These are phyloP conservation scores for Claviceps cyperi DNA, from an alignment of 2,329 filamentous ascomycete species.

Conservation along the genomic window DNA sequence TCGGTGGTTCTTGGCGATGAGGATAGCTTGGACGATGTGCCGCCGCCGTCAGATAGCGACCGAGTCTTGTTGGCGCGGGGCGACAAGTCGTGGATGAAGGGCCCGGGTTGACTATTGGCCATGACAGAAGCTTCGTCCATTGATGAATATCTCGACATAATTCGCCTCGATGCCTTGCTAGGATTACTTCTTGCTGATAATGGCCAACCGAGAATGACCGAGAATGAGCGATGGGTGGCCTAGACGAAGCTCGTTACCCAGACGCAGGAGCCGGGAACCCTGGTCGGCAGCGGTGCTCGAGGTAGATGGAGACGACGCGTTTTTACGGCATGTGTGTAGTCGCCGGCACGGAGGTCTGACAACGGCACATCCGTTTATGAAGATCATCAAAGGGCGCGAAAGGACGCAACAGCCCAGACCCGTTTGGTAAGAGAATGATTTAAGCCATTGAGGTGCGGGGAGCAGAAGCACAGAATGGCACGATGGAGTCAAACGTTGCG, in stretches of 20 bases:
- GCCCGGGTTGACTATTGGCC: slow-evolving; percentile 12
- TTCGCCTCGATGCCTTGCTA: not conserved
- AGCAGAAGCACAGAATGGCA: not conserved
- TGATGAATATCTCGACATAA: slow-evolving; percentile 2
- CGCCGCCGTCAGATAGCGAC: slow-evolving; percentile 50
- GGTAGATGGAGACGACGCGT: not conserved
- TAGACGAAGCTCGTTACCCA: not conserved
- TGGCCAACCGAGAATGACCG: not conserved
- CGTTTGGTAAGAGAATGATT: not conserved
- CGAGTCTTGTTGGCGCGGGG: slow-evolving; percentile 35
- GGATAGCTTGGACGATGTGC: slow-evolving; percentile 40
- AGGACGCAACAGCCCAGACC: not conserved
- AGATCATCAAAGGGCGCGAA: not conserved
- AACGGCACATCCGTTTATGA: not conserved
- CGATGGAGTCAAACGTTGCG: not conserved
- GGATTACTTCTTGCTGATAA: not conserved
- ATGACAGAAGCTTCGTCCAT: slow-evolving; percentile 21
- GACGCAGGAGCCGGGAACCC: not conserved
- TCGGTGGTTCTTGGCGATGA: slow-evolving; percentile 43
- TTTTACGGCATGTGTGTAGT: not conserved
- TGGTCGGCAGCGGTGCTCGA: not conserved
- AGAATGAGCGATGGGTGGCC: not conserved
- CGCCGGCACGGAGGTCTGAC: not conserved
- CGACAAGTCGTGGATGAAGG: slow-evolving; percentile 16
- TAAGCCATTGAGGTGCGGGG: not conserved